These are phyloP conservation scores for Fragilariopsis cylindrus DNA, from an alignment of 108 stramenopile species.

Conservation along the genomic window DNA sequence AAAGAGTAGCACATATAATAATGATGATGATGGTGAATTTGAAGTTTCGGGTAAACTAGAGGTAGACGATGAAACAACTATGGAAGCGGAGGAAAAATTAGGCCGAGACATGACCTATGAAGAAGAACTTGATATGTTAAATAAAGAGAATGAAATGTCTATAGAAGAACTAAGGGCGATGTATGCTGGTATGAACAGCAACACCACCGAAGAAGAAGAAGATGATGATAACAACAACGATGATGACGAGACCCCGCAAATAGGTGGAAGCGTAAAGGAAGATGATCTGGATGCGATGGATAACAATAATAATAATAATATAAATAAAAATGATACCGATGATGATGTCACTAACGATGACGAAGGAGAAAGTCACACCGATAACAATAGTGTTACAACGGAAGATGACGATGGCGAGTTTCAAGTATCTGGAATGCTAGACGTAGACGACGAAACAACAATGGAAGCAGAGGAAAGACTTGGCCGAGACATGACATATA, in stretches of 20 bases:
- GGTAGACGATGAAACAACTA: slow-evolving; percentile 59
- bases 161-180: slow-evolving; percentile 62
- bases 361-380: neutral
- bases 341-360: neutral
- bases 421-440: slow-evolving; percentile 28
- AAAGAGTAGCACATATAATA: slow-evolving; percentile 31
- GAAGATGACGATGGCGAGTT: slow-evolving; percentile 43
- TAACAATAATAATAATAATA: neutral
- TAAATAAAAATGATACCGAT: neutral
- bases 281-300: neutral
- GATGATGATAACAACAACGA: neutral
- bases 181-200: slow-evolving; percentile 45
- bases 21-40: slow-evolving; percentile 43
- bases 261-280: neutral
- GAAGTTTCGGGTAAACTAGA: slow-evolving; percentile 29
- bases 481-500: slow-evolving; percentile 67
- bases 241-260: neutral
- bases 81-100: slow-evolving; percentile 48
- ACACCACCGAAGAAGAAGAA: slow-evolving; percentile 18
- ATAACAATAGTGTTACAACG: neutral
- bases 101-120: slow-evolving; percentile 53
- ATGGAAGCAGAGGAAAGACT: slow-evolving; percentile 72
- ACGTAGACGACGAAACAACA: slow-evolving; percentile 74
- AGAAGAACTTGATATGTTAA: slow-evolving; percentile 45
- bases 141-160: slow-evolving; percentile 61